These are phyloP conservation scores for Diddensiella transvaalensis DNA, from an alignment of 805 yeast genomes.

Conservation along the genomic window DNA sequence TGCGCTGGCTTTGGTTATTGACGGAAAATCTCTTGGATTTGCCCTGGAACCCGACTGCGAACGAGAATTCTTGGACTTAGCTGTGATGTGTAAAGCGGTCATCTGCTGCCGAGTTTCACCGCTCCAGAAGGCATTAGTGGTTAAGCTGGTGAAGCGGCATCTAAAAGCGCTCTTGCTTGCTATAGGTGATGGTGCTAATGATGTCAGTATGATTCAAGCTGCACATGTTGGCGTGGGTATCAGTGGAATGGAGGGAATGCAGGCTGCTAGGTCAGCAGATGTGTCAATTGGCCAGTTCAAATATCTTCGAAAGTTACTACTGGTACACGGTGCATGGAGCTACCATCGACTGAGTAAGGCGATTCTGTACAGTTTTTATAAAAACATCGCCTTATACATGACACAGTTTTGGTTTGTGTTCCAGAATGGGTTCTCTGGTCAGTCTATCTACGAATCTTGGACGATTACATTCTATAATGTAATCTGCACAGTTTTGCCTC, in stretches of 20 bases:
- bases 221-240: constrained; percentile 99
- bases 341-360: constrained; percentile 92
- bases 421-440: constrained; percentile 89
- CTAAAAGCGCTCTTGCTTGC: constrained; percentile 73
- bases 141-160: constrained; percentile 84
- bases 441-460: constrained; percentile 96
- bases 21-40: constrained; percentile 84
- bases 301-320: constrained; percentile 71
- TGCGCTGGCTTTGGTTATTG: constrained; percentile 85
- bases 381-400: constrained; percentile 92
- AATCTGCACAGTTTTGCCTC: constrained; percentile 90
- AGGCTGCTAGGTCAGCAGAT: constrained; percentile 98
- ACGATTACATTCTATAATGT: constrained; percentile 94
- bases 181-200: constrained; percentile 99
- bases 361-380: constrained; percentile 90
- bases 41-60: constrained; percentile 83
- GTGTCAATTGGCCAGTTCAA: constrained; percentile 94
- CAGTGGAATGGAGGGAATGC: constrained; percentile 99
- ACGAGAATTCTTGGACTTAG: constrained; percentile 72
- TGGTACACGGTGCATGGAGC: constrained; percentile 98
- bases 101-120: constrained; percentile 98
- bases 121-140: constrained; percentile 92
- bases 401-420: constrained; percentile 98
- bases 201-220: constrained; percentile 98
- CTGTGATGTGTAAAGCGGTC: constrained; percentile 88